These are phyloP conservation scores for Linnemannia hyalina DNA, from an alignment of 192 early-diverging fungal species.

Conservation along the genomic window DNA sequence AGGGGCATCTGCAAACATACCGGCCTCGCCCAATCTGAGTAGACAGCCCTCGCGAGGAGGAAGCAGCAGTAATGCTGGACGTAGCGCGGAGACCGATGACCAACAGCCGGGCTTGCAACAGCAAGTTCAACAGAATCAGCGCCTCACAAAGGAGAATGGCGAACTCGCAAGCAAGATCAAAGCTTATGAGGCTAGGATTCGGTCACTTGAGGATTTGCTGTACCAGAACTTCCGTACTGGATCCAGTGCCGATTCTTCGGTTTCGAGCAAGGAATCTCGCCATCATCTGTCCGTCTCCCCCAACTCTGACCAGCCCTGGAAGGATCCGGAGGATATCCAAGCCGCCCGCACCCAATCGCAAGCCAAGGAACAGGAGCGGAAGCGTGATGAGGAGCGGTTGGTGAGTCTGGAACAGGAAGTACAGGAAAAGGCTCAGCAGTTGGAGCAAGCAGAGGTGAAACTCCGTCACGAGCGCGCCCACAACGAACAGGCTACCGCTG, in stretches of 20 bases:
- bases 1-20: slow-evolving; percentile 15
- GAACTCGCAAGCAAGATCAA: slow-evolving; percentile 42
- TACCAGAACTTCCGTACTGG: slow-evolving; percentile 54
- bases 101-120: slow-evolving; percentile 43
- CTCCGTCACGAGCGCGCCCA: slow-evolving; percentile 19
- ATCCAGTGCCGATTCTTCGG: slow-evolving; percentile 27
- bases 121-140: slow-evolving; percentile 43
- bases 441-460: slow-evolving; percentile 28
- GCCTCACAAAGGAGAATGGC: slow-evolving; percentile 37
- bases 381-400: slow-evolving; percentile 31
- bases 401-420: slow-evolving; percentile 32
- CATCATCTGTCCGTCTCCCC: slow-evolving; percentile 14
- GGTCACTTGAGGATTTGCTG: slow-evolving; percentile 54
- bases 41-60: slow-evolving; percentile 42
- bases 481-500: slow-evolving; percentile 10
- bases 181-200: slow-evolving; percentile 59
- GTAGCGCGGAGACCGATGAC: slow-evolving; percentile 34
- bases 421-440: slow-evolving; percentile 16
- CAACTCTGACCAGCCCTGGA: slow-evolving; percentile 37
- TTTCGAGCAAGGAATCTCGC: slow-evolving; percentile 33
- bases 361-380: slow-evolving; percentile 29
- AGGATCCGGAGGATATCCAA: slow-evolving; percentile 36
- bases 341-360: slow-evolving; percentile 21
- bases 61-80: neutral
- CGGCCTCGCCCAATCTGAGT: slow-evolving; percentile 36